These are phyloP conservation scores for Botryotinia convoluta DNA, from an alignment of 2,329 filamentous ascomycete species.

Conservation along the genomic window DNA sequence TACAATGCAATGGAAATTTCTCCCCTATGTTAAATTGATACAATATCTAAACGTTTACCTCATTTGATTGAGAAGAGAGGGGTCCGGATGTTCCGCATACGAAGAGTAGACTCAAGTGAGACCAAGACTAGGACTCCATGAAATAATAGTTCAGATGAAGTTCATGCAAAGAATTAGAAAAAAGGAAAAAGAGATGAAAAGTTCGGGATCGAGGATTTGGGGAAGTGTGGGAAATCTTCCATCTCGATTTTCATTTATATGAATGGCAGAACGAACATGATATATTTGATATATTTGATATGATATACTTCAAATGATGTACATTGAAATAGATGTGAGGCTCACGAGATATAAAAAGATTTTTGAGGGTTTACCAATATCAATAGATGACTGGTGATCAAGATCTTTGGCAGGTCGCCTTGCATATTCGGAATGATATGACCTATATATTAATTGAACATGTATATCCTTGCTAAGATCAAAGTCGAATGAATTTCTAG, in stretches of 20 bases:
- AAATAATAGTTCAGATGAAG: constrained; percentile 16
- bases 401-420: not conserved
- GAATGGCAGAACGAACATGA: not conserved
- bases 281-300: not conserved
- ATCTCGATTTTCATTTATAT: not conserved
- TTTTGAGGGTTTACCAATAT: not conserved
- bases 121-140: not conserved
- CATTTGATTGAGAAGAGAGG: not conserved
- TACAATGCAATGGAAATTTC: constrained; percentile 7
- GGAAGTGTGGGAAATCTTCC: not conserved
- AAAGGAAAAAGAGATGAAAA: not conserved
- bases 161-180: constrained; percentile 14
- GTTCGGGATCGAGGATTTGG: not conserved
- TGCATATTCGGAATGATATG: not conserved
- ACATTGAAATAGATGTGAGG: not conserved
- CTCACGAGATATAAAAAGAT: not conserved
- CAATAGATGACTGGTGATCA: constrained; percentile 1
- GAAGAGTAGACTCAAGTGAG: not conserved
- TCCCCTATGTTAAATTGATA: not conserved
- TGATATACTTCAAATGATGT: not conserved
- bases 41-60: not conserved
- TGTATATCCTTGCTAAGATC: not conserved
- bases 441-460: not conserved
- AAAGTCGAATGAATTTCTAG: not conserved
- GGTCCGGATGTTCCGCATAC: not conserved